A percentile compares a stretch with the other conserved stretches of the same genome.
Conservation (phyloP, 2,329 filamentous ascomycete genomes). For the Colletotrichum falcatum region DNA sequence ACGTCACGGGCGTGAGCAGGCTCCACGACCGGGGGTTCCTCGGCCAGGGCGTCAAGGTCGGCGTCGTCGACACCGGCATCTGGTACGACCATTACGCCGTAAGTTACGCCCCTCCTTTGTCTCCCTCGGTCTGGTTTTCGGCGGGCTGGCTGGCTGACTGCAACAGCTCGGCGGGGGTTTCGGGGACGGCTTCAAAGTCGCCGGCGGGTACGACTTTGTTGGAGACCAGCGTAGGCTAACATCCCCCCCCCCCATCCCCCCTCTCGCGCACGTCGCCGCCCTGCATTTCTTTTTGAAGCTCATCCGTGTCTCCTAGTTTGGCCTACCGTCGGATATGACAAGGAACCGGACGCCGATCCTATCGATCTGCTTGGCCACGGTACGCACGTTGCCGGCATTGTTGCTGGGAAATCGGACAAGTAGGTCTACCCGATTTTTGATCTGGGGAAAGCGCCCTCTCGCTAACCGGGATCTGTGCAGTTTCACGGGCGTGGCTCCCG, state of each 20-base stretch:
- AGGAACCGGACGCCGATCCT: constrained; percentile 50
- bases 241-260: too few species aligned
- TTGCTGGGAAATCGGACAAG: constrained; percentile 45
- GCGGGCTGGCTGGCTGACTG: not conserved
- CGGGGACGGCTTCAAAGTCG: constrained; percentile 42
- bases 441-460: too few species aligned
- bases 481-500: constrained; percentile 47
- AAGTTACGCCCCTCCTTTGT: not conserved
- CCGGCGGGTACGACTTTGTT: constrained; percentile 44
- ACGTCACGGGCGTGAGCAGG: constrained; percentile 53
- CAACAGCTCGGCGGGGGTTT: constrained; percentile 34
- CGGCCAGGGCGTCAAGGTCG: constrained; percentile 54
- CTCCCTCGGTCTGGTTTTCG: not conserved
- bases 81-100: constrained; percentile 55
- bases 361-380: constrained; percentile 46
- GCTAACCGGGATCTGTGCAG: not conserved
- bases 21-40: constrained; percentile 53
- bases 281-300: not conserved
- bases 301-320: not conserved
- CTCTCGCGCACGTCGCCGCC: not conserved
- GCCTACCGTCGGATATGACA: constrained; percentile 36
- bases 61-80: constrained; percentile 55
- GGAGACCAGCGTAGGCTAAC: constrained; percentile 41
- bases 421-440: not conserved
- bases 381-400: constrained; percentile 49